These are phyloP conservation scores for Parathielavia appendiculata DNA, from an alignment of 495 filamentous ascomycete species.

Conservation along the genomic window DNA sequence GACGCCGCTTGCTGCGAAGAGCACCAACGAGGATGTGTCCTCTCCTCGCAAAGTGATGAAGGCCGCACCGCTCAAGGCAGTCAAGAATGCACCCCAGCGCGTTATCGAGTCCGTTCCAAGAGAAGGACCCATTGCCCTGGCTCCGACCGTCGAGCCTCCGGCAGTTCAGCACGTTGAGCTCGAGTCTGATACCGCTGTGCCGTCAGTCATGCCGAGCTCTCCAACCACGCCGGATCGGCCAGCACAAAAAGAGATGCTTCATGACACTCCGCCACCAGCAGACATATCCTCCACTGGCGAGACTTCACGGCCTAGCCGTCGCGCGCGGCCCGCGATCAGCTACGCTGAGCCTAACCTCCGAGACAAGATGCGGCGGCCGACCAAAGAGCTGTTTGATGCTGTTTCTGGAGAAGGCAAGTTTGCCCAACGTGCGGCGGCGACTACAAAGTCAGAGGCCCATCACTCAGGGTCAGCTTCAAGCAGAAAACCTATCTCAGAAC, in stretches of 20 bases:
- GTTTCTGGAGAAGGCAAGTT: slow-evolving; percentile 53
- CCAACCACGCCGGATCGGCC: slow-evolving; percentile 35
- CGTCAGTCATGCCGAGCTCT: slow-evolving; percentile 25
- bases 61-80: slow-evolving; percentile 19
- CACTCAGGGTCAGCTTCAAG: slow-evolving; percentile 18
- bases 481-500: slow-evolving; percentile 7
- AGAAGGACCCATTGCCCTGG: slow-evolving; percentile 14
- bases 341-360: slow-evolving; percentile 82
- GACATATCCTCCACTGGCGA: slow-evolving; percentile 49
- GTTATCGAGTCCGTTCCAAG: slow-evolving; percentile 11
- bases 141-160: slow-evolving; percentile 20
- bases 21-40: slow-evolving; percentile 42
- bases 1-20: slow-evolving; percentile 42
- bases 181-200: slow-evolving; percentile 31
- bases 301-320: slow-evolving; percentile 55
- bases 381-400: slow-evolving; percentile 67
- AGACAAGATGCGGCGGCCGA: slow-evolving; percentile 82
- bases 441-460: slow-evolving; percentile 26
- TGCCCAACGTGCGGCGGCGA: slow-evolving; percentile 22
- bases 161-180: slow-evolving; percentile 25
- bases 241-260: slow-evolving; percentile 27
- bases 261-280: slow-evolving; percentile 52
- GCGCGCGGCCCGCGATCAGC: slow-evolving; percentile 63
- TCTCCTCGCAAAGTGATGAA: slow-evolving; percentile 40
- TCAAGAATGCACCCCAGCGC: slow-evolving; percentile 20